These are phyloP conservation scores for Platanthera zijinensis DNA, from an alignment of 106 monocot genomes.

Conservation along the genomic window DNA sequence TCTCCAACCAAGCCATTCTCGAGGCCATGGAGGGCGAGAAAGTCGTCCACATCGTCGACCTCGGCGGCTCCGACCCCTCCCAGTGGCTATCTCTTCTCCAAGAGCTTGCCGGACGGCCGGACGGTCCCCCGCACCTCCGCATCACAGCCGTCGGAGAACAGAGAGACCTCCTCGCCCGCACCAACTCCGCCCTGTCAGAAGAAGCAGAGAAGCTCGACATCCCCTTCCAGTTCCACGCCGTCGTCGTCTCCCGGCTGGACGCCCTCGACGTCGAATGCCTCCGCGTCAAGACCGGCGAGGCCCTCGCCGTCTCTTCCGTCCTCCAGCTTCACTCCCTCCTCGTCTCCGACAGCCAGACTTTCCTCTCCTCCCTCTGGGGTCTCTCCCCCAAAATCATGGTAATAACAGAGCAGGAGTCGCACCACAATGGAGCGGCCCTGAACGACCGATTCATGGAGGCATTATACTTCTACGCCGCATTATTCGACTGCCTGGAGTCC, in stretches of 20 bases:
- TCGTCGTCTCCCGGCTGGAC: slow-evolving; percentile 15
- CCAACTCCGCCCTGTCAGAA: slow-evolving; percentile 11
- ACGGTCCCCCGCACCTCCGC: slow-evolving; percentile 31
- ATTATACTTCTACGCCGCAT: slow-evolving; percentile 50
- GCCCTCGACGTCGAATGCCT: slow-evolving; percentile 20
- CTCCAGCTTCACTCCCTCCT: slow-evolving; percentile 28
- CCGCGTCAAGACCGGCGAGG: slow-evolving; percentile 34
- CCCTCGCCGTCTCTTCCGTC: slow-evolving; percentile 23
- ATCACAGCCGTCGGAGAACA: slow-evolving; percentile 34
- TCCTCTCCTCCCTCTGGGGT: slow-evolving; percentile 23
- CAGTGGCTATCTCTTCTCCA: slow-evolving; percentile 49
- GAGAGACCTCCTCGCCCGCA: slow-evolving; percentile 17
- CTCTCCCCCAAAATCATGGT: slow-evolving; percentile 45
- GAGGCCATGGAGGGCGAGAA: slow-evolving; percentile 54
- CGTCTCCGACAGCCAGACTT: slow-evolving; percentile 10
- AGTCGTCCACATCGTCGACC: slow-evolving; percentile 50
- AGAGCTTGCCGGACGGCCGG: slow-evolving; percentile 18
- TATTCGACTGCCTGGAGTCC: slow-evolving; percentile 54
- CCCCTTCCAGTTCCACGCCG: slow-evolving; percentile 30
- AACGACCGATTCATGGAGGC: slow-evolving; percentile 43
- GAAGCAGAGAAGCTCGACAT: slow-evolving; percentile 36
- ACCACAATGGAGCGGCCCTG: slow-evolving; percentile 30
- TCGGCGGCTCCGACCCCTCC: slow-evolving; percentile 25
- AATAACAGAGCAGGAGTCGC: slow-evolving; percentile 40
- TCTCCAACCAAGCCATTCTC: slow-evolving; percentile 41